Conservation (phyloP, 2,329 filamentous ascomycete genomes). For the Thielaviopsis populi region DNA sequence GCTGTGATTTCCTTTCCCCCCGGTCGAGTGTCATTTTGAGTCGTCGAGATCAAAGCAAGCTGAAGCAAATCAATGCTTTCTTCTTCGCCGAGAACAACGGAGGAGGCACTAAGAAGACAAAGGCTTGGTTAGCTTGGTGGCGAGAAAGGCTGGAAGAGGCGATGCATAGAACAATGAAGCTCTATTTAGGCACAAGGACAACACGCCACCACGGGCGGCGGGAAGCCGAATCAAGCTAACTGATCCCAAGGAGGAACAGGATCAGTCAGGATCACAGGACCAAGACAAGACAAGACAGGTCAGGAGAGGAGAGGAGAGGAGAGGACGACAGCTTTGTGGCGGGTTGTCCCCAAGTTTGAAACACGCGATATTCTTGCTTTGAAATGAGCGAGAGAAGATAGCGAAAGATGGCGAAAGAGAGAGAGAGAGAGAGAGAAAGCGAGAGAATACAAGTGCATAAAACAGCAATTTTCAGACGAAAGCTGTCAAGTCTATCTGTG, state of each 20-base stretch:
- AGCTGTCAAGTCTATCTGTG: slow-evolving; percentile 6
- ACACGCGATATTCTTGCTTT: neutral
- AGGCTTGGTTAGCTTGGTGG: neutral
- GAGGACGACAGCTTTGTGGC: neutral
- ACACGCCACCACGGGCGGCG: neutral
- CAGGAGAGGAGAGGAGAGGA: too few relatives aligned
- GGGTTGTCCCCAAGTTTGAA: neutral
- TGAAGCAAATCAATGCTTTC: neutral
- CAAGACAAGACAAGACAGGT: too few relatives aligned
- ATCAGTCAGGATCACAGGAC: neutral
- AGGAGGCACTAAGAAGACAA: neutral
- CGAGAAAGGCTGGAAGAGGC: neutral
- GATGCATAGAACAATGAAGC: neutral
- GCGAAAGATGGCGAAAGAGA: too few relatives aligned
- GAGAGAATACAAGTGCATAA: neutral
- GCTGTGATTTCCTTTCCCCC: neutral
- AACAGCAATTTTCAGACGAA: slow-evolving; percentile 6
- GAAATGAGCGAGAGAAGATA: neutral
- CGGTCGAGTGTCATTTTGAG: neutral
- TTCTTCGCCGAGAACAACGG: neutral
- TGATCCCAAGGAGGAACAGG: neutral
- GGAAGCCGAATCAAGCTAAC: neutral
- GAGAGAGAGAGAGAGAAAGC: too few relatives aligned
- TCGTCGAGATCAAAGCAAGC: neutral
- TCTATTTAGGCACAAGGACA: neutral